These are phyloP conservation scores for Beauveria brongniartii DNA, from an alignment of 2,329 filamentous ascomycete genomes.

Conservation along the genomic window DNA sequence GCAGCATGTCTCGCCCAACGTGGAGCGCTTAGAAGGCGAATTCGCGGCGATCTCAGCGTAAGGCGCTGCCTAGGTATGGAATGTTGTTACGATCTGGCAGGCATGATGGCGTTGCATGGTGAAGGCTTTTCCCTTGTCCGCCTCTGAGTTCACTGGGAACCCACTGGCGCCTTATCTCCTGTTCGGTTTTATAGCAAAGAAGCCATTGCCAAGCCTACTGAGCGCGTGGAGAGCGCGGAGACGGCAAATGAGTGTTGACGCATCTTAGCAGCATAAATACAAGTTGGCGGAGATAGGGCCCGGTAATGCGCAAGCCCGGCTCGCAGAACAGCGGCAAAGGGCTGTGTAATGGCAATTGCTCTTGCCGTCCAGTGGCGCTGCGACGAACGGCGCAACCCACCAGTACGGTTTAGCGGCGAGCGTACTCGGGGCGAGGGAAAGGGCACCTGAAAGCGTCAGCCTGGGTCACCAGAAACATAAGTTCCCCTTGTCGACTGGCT, in stretches of 20 bases:
- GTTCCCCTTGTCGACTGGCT: background rate
- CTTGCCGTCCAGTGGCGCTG: background rate
- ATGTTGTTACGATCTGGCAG: no score
- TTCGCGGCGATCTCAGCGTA: background rate
- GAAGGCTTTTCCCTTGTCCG: no score
- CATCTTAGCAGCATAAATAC: no score
- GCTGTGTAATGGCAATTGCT: background rate
- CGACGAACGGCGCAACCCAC: background rate
- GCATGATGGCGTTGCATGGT: no score
- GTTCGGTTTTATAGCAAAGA: no score
- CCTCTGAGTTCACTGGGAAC: no score
- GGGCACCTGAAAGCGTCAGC: background rate
- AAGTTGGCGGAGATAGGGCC: no score
- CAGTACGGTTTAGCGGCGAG: background rate
- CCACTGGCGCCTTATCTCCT: no score
- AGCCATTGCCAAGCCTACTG: no score
- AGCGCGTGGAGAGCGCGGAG: no score
- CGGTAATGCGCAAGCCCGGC: no score
- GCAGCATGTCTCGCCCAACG: background rate
- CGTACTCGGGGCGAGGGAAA: background rate
- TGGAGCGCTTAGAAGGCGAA: background rate
- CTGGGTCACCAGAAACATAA: background rate
- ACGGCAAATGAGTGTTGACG: no score
- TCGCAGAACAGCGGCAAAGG: background rate
- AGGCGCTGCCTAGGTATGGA: background rate